Evolutionary conservation across 164 flowering plant species (phyloP).

Genomic region (Chimonanthus salicifolius): DNA sequence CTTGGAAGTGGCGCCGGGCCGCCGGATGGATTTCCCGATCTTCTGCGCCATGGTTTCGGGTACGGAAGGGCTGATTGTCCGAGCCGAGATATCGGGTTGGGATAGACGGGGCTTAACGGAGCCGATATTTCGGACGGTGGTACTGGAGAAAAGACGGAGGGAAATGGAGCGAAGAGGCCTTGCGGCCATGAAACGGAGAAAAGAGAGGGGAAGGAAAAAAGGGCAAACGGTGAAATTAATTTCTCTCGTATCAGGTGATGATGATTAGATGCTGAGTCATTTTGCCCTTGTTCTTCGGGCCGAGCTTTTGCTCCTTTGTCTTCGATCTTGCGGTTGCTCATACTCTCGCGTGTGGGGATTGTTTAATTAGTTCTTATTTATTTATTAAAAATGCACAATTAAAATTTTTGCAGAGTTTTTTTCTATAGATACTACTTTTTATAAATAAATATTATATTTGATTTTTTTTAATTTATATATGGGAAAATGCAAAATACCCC

Average conservation of each 20-base stretch:
- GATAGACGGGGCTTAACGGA: conserved; percentile 17
- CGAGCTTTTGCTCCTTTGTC: not conserved
- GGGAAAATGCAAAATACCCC: no score
- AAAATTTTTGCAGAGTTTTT: no score
- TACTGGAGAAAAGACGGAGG: conserved; percentile 13
- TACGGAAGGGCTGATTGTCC: conserved; percentile 8
- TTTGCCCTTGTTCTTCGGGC: not conserved
- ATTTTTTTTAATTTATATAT: no score
- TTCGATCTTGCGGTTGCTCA: no score
- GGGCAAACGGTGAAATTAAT: not conserved
- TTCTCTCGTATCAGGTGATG: no score
- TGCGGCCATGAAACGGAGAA: conserved; percentile 45
- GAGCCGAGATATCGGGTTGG: conserved; percentile 8
- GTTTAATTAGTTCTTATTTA: no score
- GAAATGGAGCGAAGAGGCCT: conserved; percentile 42
- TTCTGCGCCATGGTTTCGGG: conserved; percentile 82
- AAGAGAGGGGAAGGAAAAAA: not conserved
- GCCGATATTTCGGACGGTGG: conserved; percentile 8
- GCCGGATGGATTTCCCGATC: conserved; percentile 76
- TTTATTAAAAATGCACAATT: no score
- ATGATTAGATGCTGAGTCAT: no score
- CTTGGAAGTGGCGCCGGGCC: conserved; percentile 87
- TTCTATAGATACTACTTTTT: no score
- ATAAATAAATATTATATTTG: no score
- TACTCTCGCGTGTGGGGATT: no score